Percentiles rank a stretch among this genome's conserved stretches.
Evolutionary conservation across 495 filamentous ascomycete genomes (phyloP).

Genomic region (Penicillium ucsense): DNA sequence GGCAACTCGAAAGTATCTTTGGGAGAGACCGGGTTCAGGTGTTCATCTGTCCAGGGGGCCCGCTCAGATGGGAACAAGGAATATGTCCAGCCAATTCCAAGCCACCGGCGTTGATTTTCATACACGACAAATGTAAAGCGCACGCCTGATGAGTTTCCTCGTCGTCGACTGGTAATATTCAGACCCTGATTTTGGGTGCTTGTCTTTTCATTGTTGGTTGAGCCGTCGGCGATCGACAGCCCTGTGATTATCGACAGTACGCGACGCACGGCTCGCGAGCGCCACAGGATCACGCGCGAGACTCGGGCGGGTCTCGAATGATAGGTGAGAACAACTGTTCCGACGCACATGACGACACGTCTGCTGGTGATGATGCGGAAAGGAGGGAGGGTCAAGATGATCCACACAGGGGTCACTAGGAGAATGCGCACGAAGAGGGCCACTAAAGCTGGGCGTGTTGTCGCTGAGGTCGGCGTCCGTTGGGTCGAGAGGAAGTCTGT

Average conservation of each 20-base stretch:
- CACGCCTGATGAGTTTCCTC: constrained; percentile 59
- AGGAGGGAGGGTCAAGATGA: constrained; percentile 69
- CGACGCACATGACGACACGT: constrained; percentile 66
- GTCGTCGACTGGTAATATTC: constrained; percentile 41
- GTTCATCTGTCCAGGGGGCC: constrained; percentile 89
- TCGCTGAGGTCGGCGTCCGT: constrained; percentile 81
- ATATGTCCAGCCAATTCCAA: constrained; percentile 90
- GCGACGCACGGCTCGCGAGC: constrained; percentile 63
- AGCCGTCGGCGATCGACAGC: constrained; percentile 50
- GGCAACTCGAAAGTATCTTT: constrained; percentile 81
- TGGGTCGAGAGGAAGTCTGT: constrained; percentile 93
- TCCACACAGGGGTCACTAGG: constrained; percentile 80
- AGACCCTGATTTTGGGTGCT: constrained; percentile 33
- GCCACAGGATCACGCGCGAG: constrained; percentile 81
- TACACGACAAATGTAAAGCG: constrained; percentile 93
- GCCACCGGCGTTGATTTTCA: constrained; percentile 94
- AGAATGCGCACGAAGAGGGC: constrained; percentile 83
- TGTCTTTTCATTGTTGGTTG: constrained; percentile 16
- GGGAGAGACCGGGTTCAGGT: constrained; percentile 67
- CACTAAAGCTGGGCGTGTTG: constrained; percentile 83
- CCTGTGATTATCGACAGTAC: constrained; percentile 64
- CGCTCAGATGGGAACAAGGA: constrained; percentile 84
- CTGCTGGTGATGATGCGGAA: constrained; percentile 78
- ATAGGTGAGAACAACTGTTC: constrained; percentile 79
- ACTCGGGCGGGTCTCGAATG: constrained; percentile 83